A percentile compares a stretch with the other conserved stretches of the same genome.
Evolutionary conservation across 257 asterid species (phyloP).

Genomic region (Scutellaria barbata): DNA sequence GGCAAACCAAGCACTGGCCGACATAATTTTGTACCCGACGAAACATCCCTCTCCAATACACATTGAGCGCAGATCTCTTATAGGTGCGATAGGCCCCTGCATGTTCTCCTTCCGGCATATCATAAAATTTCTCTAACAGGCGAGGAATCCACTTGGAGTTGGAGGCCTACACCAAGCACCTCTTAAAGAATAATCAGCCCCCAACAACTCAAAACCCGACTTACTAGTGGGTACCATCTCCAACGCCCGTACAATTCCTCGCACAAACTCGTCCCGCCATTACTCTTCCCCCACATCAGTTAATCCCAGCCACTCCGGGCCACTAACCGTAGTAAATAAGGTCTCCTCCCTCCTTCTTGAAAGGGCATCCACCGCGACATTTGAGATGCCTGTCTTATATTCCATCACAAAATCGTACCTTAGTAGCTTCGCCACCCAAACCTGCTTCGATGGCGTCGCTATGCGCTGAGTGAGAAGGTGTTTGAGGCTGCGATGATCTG

Average conservation of each 20-base stretch:
- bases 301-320: not conserved
- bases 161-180: not conserved
- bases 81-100: no score
- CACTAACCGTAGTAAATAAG: not conserved
- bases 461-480: not conserved
- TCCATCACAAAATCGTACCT: no score
- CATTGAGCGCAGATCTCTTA: not conserved
- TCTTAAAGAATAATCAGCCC: not conserved
- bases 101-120: no score
- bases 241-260: not conserved
- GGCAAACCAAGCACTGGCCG: not conserved
- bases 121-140: not conserved
- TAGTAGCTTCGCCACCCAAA: no score
- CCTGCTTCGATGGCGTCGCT: not conserved
- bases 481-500: not conserved
- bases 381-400: no score
- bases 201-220: not conserved
- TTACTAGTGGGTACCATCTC: not conserved
- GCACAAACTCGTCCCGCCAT: not conserved
- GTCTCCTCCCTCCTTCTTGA: no score
- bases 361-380: no score
- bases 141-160: not conserved
- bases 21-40: not conserved
- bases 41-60: not conserved
- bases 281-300: not conserved